Evolutionary conservation across 1,139 yeast species (phyloP).

Genomic region (Suhomyces choctaworum): DNA sequence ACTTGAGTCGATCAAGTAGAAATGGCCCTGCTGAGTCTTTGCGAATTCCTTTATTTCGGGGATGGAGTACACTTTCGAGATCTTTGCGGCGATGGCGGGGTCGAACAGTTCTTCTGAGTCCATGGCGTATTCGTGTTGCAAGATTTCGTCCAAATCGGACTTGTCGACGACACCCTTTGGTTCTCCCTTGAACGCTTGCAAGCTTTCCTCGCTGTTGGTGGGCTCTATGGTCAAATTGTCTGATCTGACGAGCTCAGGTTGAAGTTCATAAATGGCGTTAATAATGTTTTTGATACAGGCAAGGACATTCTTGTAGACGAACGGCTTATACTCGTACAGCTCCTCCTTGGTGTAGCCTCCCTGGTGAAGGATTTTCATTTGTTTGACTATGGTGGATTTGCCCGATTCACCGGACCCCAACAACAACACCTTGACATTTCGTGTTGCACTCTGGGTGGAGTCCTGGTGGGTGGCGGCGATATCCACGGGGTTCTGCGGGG

Average conservation of each 20-base stretch:
- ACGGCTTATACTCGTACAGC: conserved; percentile 63
- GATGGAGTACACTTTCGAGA: conserved; percentile 51
- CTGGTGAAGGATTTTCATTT: conserved; percentile 71
- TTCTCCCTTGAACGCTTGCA: conserved; percentile 17
- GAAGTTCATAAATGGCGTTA: conserved; percentile 53
- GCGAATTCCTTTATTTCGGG: conserved; percentile 61
- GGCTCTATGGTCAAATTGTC: conserved; percentile 14
- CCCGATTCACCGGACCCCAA: conserved; percentile 83
- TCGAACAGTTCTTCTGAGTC: conserved; percentile 50
- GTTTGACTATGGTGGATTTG: conserved; percentile 74
- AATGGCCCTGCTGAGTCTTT: conserved; percentile 64
- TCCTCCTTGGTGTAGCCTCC: conserved; percentile 68
- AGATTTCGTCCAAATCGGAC: conserved; percentile 49
- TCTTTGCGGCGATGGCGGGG: conserved; percentile 43
- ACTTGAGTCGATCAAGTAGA: conserved; percentile 87
- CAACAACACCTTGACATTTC: conserved; percentile 61
- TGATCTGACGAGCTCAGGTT: conserved; percentile 48
- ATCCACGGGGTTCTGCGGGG: conserved; percentile 12
- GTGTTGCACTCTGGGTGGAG: conserved; percentile 14
- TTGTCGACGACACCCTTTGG: conserved; percentile 25
- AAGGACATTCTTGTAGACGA: conserved; percentile 64
- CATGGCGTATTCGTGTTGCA: conserved; percentile 50
- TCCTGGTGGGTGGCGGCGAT: conserved; percentile 11
- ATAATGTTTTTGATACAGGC: conserved; percentile 66
- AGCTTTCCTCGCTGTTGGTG: conserved; percentile 16